A percentile compares a stretch with the other conserved stretches of the same genome.
phyloP scores from a whole-genome alignment of 2,329 filamentous ascomycete species.

The Alternaria angustiovoidea region DNA sequence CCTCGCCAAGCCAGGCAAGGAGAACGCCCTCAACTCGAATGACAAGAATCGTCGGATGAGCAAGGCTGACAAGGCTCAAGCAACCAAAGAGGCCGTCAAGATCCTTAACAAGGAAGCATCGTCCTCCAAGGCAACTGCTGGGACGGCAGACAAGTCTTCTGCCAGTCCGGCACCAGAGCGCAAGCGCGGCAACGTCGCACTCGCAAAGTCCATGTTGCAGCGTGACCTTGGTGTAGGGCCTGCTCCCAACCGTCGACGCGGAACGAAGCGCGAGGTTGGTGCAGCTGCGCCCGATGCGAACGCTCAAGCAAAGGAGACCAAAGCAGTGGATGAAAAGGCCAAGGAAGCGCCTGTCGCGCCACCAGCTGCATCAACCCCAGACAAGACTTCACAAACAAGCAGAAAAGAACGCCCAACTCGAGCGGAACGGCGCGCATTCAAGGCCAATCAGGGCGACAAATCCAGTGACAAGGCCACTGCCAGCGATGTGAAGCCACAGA shows the following conservation, averaged over 20 bases:
- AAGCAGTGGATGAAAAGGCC: conserved; percentile 36
- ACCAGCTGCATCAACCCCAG: conserved; percentile 23
- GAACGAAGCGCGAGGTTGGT: conserved; percentile 48
- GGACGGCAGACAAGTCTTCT: conserved; percentile 45
- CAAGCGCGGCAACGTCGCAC: conserved; percentile 62
- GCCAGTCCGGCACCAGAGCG: conserved; percentile 55
- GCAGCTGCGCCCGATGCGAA: conserved; percentile 29
- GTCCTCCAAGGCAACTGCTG: conserved; percentile 39
- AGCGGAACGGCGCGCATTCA: conserved; percentile 50
- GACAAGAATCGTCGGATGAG: conserved; percentile 51
- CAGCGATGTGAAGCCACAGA: conserved; percentile 37
- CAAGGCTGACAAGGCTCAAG: conserved; percentile 68
- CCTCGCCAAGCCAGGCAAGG: conserved; percentile 44
- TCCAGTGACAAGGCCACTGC: conserved; percentile 34
- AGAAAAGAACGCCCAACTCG: conserved; percentile 52
- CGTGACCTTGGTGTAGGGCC: conserved; percentile 66
- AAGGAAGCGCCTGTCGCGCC: conserved; percentile 36
- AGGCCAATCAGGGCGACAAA: conserved; percentile 47
- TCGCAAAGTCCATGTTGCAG: conserved; percentile 67
- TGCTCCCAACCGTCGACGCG: conserved; percentile 53
- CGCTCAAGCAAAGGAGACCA: conserved; percentile 36
- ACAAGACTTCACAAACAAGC: conserved; percentile 40
- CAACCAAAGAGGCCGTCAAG: conserved; percentile 68
- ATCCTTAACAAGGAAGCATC: conserved; percentile 61
- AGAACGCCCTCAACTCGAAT: conserved; percentile 34